A percentile compares a stretch with the other conserved stretches of the same genome.
These are phyloP conservation scores for Sporothrix phasma DNA, from an alignment of 2,329 filamentous ascomycete species.

Conservation along the genomic window DNA sequence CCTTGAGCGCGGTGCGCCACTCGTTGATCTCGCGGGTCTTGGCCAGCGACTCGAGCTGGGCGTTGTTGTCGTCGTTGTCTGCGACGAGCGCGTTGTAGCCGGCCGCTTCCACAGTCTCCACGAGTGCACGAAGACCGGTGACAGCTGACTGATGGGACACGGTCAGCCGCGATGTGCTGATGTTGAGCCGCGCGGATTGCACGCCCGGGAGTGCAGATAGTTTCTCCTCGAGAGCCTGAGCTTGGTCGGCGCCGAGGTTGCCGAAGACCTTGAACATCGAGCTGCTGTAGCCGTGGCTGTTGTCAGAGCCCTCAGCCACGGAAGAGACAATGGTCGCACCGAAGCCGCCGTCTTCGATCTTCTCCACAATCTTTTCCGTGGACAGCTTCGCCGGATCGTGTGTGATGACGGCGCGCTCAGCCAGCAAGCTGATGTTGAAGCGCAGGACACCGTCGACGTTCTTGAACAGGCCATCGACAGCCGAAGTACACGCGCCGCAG, in stretches of 20 bases:
- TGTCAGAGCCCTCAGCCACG: constrained; percentile 46
- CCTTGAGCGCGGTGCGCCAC: constrained; percentile 73
- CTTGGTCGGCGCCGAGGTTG: constrained; percentile 59
- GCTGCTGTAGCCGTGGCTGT: constrained; percentile 46
- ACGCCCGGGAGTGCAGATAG: constrained; percentile 61
- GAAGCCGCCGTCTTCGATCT: constrained; percentile 84
- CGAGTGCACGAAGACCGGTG: constrained; percentile 71
- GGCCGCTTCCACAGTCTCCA: constrained; percentile 68
- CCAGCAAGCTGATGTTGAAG: constrained; percentile 91
- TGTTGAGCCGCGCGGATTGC: constrained; percentile 60
- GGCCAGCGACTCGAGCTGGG: constrained; percentile 86
- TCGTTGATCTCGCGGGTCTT: constrained; percentile 95
- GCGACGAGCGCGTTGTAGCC: constrained; percentile 85
- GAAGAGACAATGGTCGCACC: constrained; percentile 77
- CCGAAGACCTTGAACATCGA: constrained; percentile 81
- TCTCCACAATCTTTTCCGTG: constrained; percentile 64
- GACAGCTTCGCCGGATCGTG: constrained; percentile 66
- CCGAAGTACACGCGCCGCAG: constrained; percentile 89
- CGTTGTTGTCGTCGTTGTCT: constrained; percentile 90
- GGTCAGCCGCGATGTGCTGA: constrained; percentile 62
- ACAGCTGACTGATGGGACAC: constrained; percentile 62
- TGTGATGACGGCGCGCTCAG: constrained; percentile 79
- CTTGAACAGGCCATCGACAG: constrained; percentile 74
- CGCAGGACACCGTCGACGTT: constrained; percentile 67
- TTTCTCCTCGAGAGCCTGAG: constrained; percentile 58